Percentiles rank a stretch among this genome's conserved stretches.
Conservation (phyloP, 2,329 filamentous ascomycete genomes). For the Alternaria infectoria region DNA sequence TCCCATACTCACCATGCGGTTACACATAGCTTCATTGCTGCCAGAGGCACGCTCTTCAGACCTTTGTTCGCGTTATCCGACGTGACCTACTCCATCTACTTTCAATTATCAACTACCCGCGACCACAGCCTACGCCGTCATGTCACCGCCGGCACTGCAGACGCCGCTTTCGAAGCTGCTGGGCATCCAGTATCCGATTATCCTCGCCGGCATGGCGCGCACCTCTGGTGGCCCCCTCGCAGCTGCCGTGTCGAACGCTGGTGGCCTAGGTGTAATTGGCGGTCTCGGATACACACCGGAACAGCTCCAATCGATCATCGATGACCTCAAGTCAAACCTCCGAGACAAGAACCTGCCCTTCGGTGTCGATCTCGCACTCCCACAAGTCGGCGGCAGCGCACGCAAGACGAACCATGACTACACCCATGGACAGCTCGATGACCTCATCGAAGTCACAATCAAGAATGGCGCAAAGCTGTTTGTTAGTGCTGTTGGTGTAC, state of each 20-base stretch:
- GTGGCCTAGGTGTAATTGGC: slow-evolving; percentile 71
- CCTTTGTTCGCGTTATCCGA: neutral
- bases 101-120: neutral
- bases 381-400: slow-evolving; percentile 82
- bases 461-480: slow-evolving; percentile 84
- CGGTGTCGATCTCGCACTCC: slow-evolving; percentile 88
- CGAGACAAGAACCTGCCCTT: slow-evolving; percentile 74
- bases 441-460: slow-evolving; percentile 86
- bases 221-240: slow-evolving; percentile 58
- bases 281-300: slow-evolving; percentile 60
- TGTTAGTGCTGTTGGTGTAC: slow-evolving; percentile 86
- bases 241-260: slow-evolving; percentile 72
- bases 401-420: slow-evolving; percentile 96
- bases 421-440: slow-evolving; percentile 84
- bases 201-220: slow-evolving; percentile 93
- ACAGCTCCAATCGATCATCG: slow-evolving; percentile 80
- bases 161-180: slow-evolving; percentile 63
- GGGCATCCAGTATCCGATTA: slow-evolving; percentile 83
- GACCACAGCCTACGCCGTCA: slow-evolving; percentile 20
- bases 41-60: slow-evolving; percentile 1
- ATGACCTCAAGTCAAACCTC: slow-evolving; percentile 82
- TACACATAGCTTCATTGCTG: neutral
- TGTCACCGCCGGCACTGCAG: slow-evolving; percentile 43
- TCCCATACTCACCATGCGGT: slow-evolving; percentile 29
- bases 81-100: neutral